These are phyloP conservation scores for Sclerotinia borealis DNA, from an alignment of 2,329 filamentous ascomycete genomes.

Conservation along the genomic window DNA sequence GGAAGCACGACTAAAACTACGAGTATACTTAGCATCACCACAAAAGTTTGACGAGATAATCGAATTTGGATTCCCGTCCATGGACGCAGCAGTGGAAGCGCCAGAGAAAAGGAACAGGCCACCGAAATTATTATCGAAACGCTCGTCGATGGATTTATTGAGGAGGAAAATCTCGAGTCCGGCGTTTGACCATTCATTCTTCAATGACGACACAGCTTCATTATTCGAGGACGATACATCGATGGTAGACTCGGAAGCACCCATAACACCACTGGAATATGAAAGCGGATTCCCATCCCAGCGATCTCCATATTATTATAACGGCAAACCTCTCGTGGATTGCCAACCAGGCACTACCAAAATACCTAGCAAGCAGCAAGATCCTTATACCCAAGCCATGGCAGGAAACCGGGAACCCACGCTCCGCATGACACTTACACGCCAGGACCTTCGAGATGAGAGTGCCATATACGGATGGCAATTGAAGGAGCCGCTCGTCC, in stretches of 20 bases:
- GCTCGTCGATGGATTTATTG: constrained; percentile 16
- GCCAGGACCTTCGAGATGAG: constrained; percentile 76
- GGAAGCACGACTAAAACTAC: constrained; percentile 77
- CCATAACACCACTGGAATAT: constrained; percentile 27
- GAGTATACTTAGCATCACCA: constrained; percentile 78
- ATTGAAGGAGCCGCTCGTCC: constrained; percentile 47
- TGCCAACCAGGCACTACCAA: constrained; percentile 32
- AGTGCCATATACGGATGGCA: constrained; percentile 68
- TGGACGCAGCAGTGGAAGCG: constrained; percentile 38
- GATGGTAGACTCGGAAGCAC: constrained; percentile 51
- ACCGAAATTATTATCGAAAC: constrained; percentile 19
- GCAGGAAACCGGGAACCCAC: constrained; percentile 81
- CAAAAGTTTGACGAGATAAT: constrained; percentile 95
- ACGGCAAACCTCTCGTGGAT: constrained; percentile 35
- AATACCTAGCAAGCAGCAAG: constrained; percentile 25
- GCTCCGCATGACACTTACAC: constrained; percentile 87
- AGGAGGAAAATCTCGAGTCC: constrained; percentile 33
- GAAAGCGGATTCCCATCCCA: constrained; percentile 29
- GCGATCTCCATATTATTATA: constrained; percentile 19
- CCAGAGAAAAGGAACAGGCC: constrained; percentile 32
- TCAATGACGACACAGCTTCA: constrained; percentile 52
- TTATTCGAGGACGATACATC: constrained; percentile 51
- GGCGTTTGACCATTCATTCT: constrained; percentile 51
- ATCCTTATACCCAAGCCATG: constrained; percentile 44
- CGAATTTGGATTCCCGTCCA: constrained; percentile 82